Base-by-base conservation (phyloP, 768 basidiomycete genomes). In the Serendipita sp. region DNA sequence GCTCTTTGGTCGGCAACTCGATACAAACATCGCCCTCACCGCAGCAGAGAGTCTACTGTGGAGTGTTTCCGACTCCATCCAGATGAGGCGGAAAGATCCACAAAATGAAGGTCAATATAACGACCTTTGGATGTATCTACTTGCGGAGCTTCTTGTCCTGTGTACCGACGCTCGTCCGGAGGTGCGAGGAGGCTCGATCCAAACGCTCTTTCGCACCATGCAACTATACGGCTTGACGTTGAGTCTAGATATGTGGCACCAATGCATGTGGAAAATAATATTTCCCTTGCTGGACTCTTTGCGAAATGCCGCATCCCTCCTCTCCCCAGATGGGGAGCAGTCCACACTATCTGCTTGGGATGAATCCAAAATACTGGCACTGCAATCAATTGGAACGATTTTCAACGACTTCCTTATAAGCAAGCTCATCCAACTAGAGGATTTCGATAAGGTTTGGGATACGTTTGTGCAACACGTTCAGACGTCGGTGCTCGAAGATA, bases 11-110 rank as follows among this genome's bases (percentile, higher is more conserved):
- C 82, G 86, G 16, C 95, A 98, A 70, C 81, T 84, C 0, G 96
- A 98, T 68, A 94, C 95, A 45, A 99, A 99, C 69, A 95, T 99
- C 65, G 90, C 93, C 1, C 76, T 99, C 64, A 95, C 95, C 0
- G 91, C 92, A 0, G 92, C 94, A 0, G 92, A 92, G 65, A 92
- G 91, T 63, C 75, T 97, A 2, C 77, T 99, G 3, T 98, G 95
- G 95, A 88, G 89, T 66, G 89, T 99, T 0, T 96, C 94, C 0
- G 95, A 99, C 71, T 88, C 91, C 1, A 90, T 98, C 41, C 92
- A 95, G 70, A 82, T 86, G 4, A 88, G 90, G 71, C 81, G 89
- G 24, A 86, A 86, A 68, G 80, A 79, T 48, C 74, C 70, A 16
- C 76, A 79, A 65, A 81, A 83, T 65, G 85, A 80, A 62, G 75